These are phyloP conservation scores for Aspergillus sp. DNA, from an alignment of 2,329 filamentous ascomycete species.

Conservation along the genomic window DNA sequence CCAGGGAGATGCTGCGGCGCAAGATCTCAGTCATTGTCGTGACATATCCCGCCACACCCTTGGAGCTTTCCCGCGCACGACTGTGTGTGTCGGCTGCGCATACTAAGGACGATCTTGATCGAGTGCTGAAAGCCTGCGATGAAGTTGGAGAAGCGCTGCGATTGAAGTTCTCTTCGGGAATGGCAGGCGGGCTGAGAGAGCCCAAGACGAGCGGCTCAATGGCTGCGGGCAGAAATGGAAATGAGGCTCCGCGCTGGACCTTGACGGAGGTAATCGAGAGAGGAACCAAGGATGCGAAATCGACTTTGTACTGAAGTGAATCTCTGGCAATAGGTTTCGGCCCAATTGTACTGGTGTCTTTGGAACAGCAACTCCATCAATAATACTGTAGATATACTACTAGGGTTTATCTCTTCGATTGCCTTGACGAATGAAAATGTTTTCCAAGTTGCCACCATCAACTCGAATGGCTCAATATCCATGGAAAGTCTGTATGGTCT, in stretches of 20 bases:
- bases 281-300: slow-evolving; percentile 73
- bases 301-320: slow-evolving; percentile 66
- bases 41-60: slow-evolving; percentile 89
- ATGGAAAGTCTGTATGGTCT: neutral
- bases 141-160: slow-evolving; percentile 87
- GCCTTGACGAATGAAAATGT: slow-evolving; percentile 1
- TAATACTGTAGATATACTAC: neutral
- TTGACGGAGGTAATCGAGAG: slow-evolving; percentile 72
- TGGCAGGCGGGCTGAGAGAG: slow-evolving; percentile 76
- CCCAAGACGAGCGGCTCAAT: slow-evolving; percentile 58
- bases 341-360: neutral
- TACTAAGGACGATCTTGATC: slow-evolving; percentile 94
- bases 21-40: slow-evolving; percentile 96
- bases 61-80: slow-evolving; percentile 87
- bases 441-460: neutral
- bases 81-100: slow-evolving; percentile 94
- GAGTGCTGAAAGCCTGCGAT: slow-evolving; percentile 84
- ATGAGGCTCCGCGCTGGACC: slow-evolving; percentile 74
- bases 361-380: slow-evolving; percentile 1
- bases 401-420: neutral
- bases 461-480: neutral
- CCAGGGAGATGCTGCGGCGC: slow-evolving; percentile 93
- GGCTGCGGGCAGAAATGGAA: slow-evolving; percentile 47
- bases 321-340: neutral
- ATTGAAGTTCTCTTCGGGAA: slow-evolving; percentile 89